A percentile compares a stretch with the other conserved stretches of the same genome.
These are phyloP conservation scores for Ceratobasidium sp. DNA, from an alignment of 1,284 basidiomycete species.

Conservation along the genomic window DNA sequence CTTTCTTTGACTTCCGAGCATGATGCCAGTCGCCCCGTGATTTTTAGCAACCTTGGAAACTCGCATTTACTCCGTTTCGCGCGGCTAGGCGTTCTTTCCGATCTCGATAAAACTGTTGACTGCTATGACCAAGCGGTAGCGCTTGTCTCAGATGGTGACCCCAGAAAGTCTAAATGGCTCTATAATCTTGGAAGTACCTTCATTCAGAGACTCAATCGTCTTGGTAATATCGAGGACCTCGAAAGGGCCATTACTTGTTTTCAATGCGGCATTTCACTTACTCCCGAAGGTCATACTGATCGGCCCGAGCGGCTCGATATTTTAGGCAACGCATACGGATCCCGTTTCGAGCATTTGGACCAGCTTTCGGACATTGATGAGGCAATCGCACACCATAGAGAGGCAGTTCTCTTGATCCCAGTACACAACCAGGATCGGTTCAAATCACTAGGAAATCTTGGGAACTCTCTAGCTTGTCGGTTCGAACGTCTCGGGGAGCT, in stretches of 20 bases:
- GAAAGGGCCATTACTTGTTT: neutral
- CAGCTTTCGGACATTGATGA: neutral
- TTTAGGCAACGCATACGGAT: neutral
- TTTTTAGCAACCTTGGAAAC: too few species aligned
- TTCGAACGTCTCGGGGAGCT: neutral
- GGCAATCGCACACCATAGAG: neutral
- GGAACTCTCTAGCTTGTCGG: neutral
- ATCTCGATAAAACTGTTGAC: neutral
- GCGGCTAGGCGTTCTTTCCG: neutral
- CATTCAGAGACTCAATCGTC: too few species aligned
- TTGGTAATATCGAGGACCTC: neutral
- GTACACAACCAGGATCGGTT: neutral
- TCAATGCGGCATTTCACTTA: neutral
- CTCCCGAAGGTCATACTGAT: neutral
- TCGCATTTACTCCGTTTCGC: too few species aligned
- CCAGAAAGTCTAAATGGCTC: neutral
- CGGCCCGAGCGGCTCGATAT: neutral
- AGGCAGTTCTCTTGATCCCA: neutral
- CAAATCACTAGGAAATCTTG: neutral
- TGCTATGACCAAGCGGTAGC: neutral
- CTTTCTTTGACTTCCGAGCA: too few species aligned
- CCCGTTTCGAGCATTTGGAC: neutral
- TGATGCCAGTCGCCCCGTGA: too few species aligned
- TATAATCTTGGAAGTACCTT: neutral
- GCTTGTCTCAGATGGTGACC: neutral